Percentiles rank a stretch among this genome's conserved stretches.
Evolutionary conservation across 768 basidiomycete genomes (phyloP).

Genomic region (Boletus eberwhitei): DNA sequence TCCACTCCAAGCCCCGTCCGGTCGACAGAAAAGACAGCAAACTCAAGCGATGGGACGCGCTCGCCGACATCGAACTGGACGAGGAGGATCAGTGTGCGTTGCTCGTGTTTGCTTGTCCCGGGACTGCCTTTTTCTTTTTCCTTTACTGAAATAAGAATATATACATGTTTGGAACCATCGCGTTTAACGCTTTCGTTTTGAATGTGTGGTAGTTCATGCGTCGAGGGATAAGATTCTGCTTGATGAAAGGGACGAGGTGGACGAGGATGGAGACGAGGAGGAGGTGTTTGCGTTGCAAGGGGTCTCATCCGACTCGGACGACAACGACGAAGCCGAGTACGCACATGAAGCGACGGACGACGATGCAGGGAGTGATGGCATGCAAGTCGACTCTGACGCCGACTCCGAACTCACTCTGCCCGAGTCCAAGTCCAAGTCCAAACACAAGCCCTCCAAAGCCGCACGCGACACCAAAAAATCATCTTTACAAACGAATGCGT

Average conservation of each 20-base stretch:
- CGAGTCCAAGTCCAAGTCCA: slow-evolving; percentile 13
- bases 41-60: slow-evolving; percentile 64
- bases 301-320: slow-evolving; percentile 35
- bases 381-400: slow-evolving; percentile 18
- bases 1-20: slow-evolving; percentile 40
- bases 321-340: slow-evolving; percentile 41
- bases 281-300: slow-evolving; percentile 79
- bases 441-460: slow-evolving; percentile 5
- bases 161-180: background rate
- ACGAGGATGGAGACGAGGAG: slow-evolving; percentile 59
- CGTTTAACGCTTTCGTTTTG: background rate
- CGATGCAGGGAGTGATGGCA: slow-evolving; percentile 18
- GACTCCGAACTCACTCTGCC: background rate
- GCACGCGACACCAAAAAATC: slow-evolving; percentile 15
- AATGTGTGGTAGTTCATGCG: slow-evolving; percentile 53
- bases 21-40: slow-evolving; percentile 49
- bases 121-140: background rate
- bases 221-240: slow-evolving; percentile 76
- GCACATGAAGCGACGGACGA: slow-evolving; percentile 14
- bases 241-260: slow-evolving; percentile 50
- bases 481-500: background rate
- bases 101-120: background rate
- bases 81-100: slow-evolving; percentile 76
- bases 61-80: slow-evolving; percentile 68
- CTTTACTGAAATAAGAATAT: background rate